Conservation (phyloP, 2,329 filamentous ascomycete genomes). For the Fusarium graminum region DNA sequence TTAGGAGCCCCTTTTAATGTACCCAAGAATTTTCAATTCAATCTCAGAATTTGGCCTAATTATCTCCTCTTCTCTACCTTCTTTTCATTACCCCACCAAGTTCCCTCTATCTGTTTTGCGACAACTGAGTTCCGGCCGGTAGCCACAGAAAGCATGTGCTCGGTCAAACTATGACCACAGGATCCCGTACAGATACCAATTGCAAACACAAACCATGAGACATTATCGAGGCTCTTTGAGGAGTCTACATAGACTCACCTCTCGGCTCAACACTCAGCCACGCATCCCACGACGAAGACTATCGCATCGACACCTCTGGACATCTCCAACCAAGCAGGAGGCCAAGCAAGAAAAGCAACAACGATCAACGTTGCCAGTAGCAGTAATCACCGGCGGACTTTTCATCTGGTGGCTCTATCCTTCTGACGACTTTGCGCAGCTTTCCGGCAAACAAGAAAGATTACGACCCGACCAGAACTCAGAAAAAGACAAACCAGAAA, state of each 20-base stretch:
- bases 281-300: conserved; percentile 37
- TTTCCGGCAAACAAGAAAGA: conserved; percentile 46
- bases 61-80: conserved; percentile 12
- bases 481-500: conserved; percentile 31
- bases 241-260: conserved; percentile 38
- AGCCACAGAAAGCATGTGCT: conserved; percentile 39
- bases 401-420: conserved; percentile 61
- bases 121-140: conserved; percentile 23
- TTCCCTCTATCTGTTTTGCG: conserved; percentile 4
- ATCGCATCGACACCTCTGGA: conserved; percentile 39
- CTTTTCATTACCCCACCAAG: conserved; percentile 5
- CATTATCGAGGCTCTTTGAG: conserved; percentile 42
- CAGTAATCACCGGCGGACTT: conserved; percentile 54
- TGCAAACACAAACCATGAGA: conserved; percentile 39
- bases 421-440: conserved; percentile 57
- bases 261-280: conserved; percentile 32
- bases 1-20: background rate
- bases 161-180: conserved; percentile 26
- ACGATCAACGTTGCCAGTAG: conserved; percentile 49
- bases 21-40: background rate
- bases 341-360: conserved; percentile 43
- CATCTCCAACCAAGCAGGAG: conserved; percentile 31
- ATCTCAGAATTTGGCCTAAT: conserved; percentile 1
- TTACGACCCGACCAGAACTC: conserved; percentile 13
- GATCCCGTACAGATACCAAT: conserved; percentile 19